Evolutionary conservation across 805 yeast species (phyloP).

Genomic region (Pichia thaimueangensis): DNA sequence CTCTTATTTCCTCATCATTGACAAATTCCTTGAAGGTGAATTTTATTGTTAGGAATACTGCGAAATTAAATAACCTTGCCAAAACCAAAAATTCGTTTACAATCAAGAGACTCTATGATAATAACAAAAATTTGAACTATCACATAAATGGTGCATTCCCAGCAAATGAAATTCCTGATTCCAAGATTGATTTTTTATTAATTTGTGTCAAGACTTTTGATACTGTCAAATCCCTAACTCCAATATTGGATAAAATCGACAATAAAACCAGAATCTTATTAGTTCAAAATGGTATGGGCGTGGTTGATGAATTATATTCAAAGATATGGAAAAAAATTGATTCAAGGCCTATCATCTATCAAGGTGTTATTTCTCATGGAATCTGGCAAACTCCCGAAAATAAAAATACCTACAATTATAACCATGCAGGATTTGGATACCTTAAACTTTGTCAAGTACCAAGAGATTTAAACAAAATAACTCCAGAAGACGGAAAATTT

Average conservation of each 20-base stretch:
- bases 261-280: conserved; percentile 51
- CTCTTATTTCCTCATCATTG: conserved; percentile 24
- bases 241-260: conserved; percentile 44
- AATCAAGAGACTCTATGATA: conserved; percentile 23
- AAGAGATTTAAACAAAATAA: conserved; percentile 17
- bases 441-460: conserved; percentile 57
- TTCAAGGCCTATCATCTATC: conserved; percentile 52
- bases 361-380: conserved; percentile 83
- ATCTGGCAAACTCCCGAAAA: conserved; percentile 40
- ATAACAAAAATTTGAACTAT: conserved; percentile 11
- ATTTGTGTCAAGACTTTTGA: conserved; percentile 79
- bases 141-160: conserved; percentile 15
- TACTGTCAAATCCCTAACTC: conserved; percentile 55
- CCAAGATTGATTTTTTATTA: conserved; percentile 35
- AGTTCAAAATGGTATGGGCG: conserved; percentile 86
- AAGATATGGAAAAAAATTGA: conserved; percentile 45
- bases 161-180: conserved; percentile 18
- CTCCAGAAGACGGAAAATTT: conserved; percentile 12
- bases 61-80: conserved; percentile 19
- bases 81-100: conserved; percentile 16
- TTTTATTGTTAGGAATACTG: conserved; percentile 24
- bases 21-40: conserved; percentile 18
- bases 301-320: conserved; percentile 43
- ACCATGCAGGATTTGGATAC: conserved; percentile 70
- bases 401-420: conserved; percentile 35